Evolutionary conservation across 306 rosid genomes (phyloP).

Genomic region (Citrullus colocynthis): DNA sequence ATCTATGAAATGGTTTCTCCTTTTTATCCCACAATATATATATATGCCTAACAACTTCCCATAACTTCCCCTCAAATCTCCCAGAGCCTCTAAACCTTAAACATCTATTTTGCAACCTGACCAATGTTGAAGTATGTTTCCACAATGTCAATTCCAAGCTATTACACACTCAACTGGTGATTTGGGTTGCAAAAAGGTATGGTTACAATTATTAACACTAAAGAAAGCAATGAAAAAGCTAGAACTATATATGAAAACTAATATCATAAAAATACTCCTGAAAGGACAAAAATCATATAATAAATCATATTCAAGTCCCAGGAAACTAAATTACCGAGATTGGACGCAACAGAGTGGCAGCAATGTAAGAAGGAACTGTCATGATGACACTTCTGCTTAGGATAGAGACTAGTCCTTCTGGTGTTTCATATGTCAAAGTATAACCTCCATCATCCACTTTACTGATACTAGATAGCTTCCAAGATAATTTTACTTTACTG

Average conservation of each 20-base stretch:
- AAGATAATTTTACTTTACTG: conserved; percentile 63
- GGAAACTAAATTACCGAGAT: conserved; percentile 54
- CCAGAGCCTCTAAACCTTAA: neutral
- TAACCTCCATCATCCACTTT: conserved; percentile 62
- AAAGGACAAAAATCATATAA: neutral
- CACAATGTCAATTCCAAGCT: neutral
- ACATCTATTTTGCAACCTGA: neutral
- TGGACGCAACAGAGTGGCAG: conserved; percentile 68
- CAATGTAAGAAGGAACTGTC: conserved; percentile 81
- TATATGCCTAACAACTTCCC: neutral
- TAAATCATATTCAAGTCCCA: conserved; percentile 5
- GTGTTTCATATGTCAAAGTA: conserved; percentile 72
- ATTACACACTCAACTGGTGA: neutral
- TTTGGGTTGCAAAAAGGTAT: neutral
- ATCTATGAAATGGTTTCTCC: neutral
- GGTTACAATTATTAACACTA: neutral
- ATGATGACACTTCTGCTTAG: conserved; percentile 67
- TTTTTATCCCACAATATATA: too few species aligned
- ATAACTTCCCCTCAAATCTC: neutral
- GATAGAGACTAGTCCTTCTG: conserved; percentile 69
- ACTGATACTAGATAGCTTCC: conserved; percentile 75
- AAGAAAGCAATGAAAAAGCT: neutral
- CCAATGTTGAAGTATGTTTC: neutral
- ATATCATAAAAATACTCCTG: neutral
- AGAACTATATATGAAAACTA: neutral